Conservation (phyloP, 2,329 filamentous ascomycete species). For the Chlorencoelia australis region DNA sequence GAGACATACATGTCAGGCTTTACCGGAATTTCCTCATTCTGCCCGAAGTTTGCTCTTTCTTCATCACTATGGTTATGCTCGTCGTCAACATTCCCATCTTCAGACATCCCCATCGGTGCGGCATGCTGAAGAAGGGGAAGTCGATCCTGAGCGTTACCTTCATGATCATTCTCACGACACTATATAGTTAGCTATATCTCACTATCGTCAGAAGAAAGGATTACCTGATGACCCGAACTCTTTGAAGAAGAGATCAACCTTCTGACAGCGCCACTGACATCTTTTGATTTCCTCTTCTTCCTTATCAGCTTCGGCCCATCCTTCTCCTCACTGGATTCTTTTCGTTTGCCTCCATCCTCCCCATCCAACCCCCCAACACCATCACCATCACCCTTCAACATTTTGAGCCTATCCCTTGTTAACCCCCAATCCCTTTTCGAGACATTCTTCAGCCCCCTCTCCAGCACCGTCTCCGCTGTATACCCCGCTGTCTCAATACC, state of each 20-base stretch:
- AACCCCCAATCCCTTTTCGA: slow-evolving; percentile 38
- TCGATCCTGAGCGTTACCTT: slow-evolving; percentile 7
- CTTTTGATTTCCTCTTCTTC: too few relatives aligned
- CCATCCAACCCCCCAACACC: slow-evolving; percentile 4
- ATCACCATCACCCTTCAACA: slow-evolving; percentile 18
- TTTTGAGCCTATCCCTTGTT: slow-evolving; percentile 35
- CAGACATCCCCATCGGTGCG: slow-evolving; percentile 12
- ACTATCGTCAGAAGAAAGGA: too few relatives aligned
- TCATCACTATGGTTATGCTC: slow-evolving; percentile 8
- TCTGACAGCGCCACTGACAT: too few relatives aligned
- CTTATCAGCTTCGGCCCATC: too few relatives aligned
- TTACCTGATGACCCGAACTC: too few relatives aligned
- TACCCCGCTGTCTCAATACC: slow-evolving; percentile 28
- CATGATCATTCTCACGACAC: neutral
- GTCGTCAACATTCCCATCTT: slow-evolving; percentile 14
- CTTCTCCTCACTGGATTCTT: too few relatives aligned
- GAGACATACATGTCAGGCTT: slow-evolving; percentile 37
- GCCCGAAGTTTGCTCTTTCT: slow-evolving; percentile 5
- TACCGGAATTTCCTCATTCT: neutral
- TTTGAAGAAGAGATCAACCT: too few relatives aligned
- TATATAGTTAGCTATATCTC: neutral
- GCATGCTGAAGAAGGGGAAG: slow-evolving; percentile 14
- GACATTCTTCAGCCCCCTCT: slow-evolving; percentile 35
- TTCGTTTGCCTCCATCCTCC: too few relatives aligned
- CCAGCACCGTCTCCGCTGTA: slow-evolving; percentile 26